Percentiles rank a stretch among this genome's conserved stretches.
Conservation (phyloP, 768 basidiomycete genomes). For the Trametes coccinea region DNA sequence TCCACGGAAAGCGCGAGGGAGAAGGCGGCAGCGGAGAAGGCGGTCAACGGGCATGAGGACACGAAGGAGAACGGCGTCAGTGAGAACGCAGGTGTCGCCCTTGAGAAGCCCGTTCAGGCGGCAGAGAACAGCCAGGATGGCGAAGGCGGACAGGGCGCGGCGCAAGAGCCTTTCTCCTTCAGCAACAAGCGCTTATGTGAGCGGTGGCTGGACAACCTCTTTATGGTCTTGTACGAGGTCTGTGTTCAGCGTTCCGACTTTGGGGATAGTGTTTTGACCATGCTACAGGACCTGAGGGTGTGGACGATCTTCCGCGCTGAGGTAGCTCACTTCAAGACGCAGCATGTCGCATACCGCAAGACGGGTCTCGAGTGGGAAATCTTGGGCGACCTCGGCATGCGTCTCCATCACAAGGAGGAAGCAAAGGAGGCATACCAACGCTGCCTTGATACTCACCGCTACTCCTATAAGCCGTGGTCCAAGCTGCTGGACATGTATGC, state of each 20-base stretch:
- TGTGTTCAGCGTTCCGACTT: constrained; percentile 22
- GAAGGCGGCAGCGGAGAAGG: constrained; percentile 36
- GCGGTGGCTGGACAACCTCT: constrained; percentile 95
- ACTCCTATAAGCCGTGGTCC: constrained; percentile 90
- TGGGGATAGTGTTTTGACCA: not conserved
- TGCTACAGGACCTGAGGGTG: constrained; percentile 80
- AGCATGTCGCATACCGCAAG: constrained; percentile 97
- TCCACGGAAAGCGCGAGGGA: constrained; percentile 50
- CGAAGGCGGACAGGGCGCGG: constrained; percentile 12
- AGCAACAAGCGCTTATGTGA: constrained; percentile 97
- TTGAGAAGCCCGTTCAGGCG: constrained; percentile 48
- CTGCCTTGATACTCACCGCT: constrained; percentile 83
- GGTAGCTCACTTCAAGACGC: constrained; percentile 97
- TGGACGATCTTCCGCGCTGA: constrained; percentile 99
- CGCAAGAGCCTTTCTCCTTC: constrained; percentile 80
- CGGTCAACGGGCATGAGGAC: constrained; percentile 52
- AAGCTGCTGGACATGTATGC: constrained; percentile 95
- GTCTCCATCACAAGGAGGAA: constrained; percentile 97
- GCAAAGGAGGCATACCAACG: constrained; percentile 98
- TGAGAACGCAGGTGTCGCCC: constrained; percentile 28
- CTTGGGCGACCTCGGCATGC: constrained; percentile 87
- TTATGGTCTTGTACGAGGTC: constrained; percentile 98
- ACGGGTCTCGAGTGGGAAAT: constrained; percentile 99
- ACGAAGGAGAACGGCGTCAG: constrained; percentile 36
- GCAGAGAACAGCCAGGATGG: constrained; percentile 37